Conservation (phyloP, 495 filamentous ascomycete species). For the Penicillium lividum region DNA sequence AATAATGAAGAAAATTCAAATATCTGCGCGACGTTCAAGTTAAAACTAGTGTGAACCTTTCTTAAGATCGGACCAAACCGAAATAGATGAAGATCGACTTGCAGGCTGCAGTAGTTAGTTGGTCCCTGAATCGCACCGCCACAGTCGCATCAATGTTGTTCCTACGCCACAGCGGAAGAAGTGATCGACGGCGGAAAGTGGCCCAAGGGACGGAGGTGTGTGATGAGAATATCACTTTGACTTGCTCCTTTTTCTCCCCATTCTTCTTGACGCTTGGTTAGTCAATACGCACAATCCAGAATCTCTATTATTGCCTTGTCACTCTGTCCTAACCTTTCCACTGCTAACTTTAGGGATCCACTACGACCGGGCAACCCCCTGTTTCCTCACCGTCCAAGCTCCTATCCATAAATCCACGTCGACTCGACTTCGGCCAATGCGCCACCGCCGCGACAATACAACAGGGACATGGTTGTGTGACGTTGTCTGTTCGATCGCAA, state of each 20-base stretch:
- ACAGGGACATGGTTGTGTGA: conserved; percentile 40
- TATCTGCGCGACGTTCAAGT: not conserved
- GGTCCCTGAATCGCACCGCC: conserved; percentile 29
- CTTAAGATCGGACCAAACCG: not conserved
- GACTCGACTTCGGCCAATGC: conserved; percentile 25
- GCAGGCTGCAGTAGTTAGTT: not conserved
- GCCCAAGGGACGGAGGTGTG: conserved; percentile 29
- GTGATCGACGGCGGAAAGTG: conserved; percentile 41
- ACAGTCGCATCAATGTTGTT: conserved; percentile 38
- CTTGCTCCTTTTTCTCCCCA: conserved; percentile 6
- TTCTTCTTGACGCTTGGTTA: not conserved
- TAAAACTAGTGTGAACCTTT: not conserved
- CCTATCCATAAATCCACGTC: conserved; percentile 6
- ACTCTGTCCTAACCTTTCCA: conserved; percentile 2
- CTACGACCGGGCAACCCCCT: conserved; percentile 23
- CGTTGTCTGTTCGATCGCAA: conserved; percentile 27
- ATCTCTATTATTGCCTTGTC: not conserved
- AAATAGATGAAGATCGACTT: conserved; percentile 5
- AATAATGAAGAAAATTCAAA: conserved; percentile 1
- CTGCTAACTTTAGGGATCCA: not conserved
- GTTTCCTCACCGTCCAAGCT: conserved; percentile 19
- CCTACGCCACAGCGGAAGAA: conserved; percentile 35
- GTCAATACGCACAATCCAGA: not conserved
- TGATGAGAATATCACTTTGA: conserved; percentile 15
- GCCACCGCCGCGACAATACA: conserved; percentile 15